These are phyloP conservation scores for Termitomyces eurrhizus DNA, from an alignment of 768 basidiomycete species.

Conservation along the genomic window DNA sequence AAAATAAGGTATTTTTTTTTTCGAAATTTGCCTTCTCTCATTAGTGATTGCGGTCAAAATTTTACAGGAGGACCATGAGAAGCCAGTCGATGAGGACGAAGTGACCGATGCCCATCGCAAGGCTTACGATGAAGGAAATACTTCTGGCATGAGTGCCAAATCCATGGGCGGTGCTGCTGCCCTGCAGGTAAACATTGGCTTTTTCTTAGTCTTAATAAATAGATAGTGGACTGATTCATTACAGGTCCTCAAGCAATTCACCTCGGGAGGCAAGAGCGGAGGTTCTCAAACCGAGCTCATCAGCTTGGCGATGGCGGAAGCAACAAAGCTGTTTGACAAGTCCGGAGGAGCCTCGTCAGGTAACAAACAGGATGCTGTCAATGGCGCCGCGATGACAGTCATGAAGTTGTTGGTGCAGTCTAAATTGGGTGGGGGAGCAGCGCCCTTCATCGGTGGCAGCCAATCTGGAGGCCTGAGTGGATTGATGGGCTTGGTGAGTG, in stretches of 20 bases:
- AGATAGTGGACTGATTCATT: background rate
- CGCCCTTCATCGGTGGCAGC: constrained; percentile 44
- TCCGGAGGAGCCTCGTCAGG: constrained; percentile 61
- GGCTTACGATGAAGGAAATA: constrained; percentile 54
- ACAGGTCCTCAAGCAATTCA: constrained; percentile 58
- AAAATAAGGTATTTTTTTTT: constrained; percentile 41
- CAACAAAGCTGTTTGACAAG: constrained; percentile 69
- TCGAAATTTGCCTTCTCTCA: background rate
- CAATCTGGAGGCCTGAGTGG: constrained; percentile 67
- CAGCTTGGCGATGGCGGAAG: constrained; percentile 84
- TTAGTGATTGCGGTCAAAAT: background rate
- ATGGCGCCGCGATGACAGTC: constrained; percentile 79
- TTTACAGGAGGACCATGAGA: constrained; percentile 44
- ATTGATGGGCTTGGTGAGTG: constrained; percentile 58
- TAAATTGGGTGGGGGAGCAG: constrained; percentile 40
- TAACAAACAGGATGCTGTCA: constrained; percentile 81
- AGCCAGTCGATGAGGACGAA: constrained; percentile 64
- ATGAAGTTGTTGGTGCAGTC: constrained; percentile 79
- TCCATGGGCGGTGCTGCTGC: constrained; percentile 78
- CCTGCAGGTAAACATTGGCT: constrained; percentile 43
- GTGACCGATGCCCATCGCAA: constrained; percentile 57
- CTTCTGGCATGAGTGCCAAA: constrained; percentile 50
- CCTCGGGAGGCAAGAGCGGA: constrained; percentile 42
- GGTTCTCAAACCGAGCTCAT: constrained; percentile 62
- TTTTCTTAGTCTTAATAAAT: background rate